phyloP scores from a whole-genome alignment of 371 early-diverging fungal genomes.

The Mortierella sp. region DNA sequence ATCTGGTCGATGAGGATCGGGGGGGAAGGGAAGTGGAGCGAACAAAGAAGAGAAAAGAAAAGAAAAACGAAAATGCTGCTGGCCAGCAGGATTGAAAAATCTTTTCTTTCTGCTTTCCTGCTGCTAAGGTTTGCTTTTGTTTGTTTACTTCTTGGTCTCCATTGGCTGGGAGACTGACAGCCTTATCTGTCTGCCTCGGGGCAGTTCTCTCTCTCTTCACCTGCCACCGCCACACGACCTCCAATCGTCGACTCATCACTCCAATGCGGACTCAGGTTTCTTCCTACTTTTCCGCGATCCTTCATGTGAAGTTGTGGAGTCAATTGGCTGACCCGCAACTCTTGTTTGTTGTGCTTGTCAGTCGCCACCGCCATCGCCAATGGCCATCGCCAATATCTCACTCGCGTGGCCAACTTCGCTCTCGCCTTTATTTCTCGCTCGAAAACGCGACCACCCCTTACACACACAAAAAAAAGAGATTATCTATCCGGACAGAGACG shows the following conservation, averaged over 20 bases:
- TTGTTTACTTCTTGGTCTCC: not conserved
- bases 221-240: not conserved
- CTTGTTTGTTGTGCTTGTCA: not conserved
- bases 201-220: too few relatives aligned
- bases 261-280: not conserved
- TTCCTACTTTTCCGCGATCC: not conserved
- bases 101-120: conserved; percentile 1
- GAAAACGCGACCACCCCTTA: not conserved
- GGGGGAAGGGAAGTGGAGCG: conserved; percentile 11
- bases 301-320: not conserved
- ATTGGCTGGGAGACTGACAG: conserved; percentile 5
- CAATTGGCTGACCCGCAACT: not conserved
- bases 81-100: conserved; percentile 11
- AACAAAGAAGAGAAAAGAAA: conserved; percentile 18
- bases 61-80: not conserved
- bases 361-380: not conserved
- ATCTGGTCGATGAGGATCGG: not conserved
- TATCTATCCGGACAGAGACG: not conserved
- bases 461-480: not conserved
- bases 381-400: not conserved
- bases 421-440: not conserved
- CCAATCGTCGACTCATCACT: not conserved
- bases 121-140: not conserved
- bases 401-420: not conserved
- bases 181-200: not conserved